These are phyloP conservation scores for Penicillium daleae DNA, from an alignment of 495 filamentous ascomycete species.

Conservation along the genomic window DNA sequence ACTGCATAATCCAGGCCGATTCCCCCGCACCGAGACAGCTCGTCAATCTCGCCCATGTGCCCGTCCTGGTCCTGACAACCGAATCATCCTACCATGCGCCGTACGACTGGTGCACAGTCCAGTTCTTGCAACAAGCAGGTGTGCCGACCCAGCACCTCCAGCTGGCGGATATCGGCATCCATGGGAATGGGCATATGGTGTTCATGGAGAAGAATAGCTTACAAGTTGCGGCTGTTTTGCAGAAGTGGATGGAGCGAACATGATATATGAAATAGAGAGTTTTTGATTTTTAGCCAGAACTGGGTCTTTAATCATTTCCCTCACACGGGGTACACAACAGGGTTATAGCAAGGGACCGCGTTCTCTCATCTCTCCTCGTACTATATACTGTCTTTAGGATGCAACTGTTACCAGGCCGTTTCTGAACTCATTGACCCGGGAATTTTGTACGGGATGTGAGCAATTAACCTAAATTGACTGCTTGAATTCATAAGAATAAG, in stretches of 20 bases:
- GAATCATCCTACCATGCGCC: constrained; percentile 58
- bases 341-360: too few relatives aligned
- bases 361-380: too few relatives aligned
- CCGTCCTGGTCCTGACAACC: constrained; percentile 52
- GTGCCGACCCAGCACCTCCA: constrained; percentile 49
- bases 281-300: too few relatives aligned
- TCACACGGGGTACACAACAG: background rate
- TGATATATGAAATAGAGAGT: background rate
- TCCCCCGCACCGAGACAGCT: constrained; percentile 49
- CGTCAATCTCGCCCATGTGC: constrained; percentile 49
- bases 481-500: too few relatives aligned
- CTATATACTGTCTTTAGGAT: too few relatives aligned
- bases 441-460: too few relatives aligned
- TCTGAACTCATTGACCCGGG: too few relatives aligned
- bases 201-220: constrained; percentile 65
- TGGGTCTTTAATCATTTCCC: background rate
- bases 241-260: constrained; percentile 42
- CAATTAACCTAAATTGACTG: too few relatives aligned
- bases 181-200: constrained; percentile 63
- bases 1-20: constrained; percentile 51
- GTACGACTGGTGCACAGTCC: constrained; percentile 61
- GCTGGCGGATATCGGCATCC: constrained; percentile 49
- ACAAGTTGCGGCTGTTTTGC: constrained; percentile 45
- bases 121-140: constrained; percentile 60
- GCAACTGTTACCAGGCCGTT: too few relatives aligned